Evolutionary conservation across 805 yeast species (phyloP).

Genomic region (Nadsonia fulvescens): DNA sequence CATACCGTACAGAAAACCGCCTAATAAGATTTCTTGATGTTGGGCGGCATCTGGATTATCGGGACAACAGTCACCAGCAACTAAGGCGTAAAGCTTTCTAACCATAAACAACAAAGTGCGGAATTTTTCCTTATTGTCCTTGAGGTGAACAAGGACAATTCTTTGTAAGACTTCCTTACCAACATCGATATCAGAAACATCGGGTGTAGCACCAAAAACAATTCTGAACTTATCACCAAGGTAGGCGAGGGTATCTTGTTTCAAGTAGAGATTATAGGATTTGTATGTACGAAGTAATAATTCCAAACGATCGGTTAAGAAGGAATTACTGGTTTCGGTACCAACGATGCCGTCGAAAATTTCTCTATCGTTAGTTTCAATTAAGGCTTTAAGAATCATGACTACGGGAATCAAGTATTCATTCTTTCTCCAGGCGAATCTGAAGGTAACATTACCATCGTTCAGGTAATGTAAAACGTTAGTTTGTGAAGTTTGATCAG

Average conservation of each 20-base stretch:
- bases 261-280: constrained; percentile 56
- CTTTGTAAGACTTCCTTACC: constrained; percentile 70
- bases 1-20: constrained; percentile 95
- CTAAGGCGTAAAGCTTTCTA: constrained; percentile 82
- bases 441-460: constrained; percentile 90
- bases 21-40: constrained; percentile 90
- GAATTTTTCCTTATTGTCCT: constrained; percentile 58
- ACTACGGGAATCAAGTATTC: constrained; percentile 87
- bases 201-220: constrained; percentile 78
- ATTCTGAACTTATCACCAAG: constrained; percentile 92
- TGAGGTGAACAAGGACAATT: constrained; percentile 77
- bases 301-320: constrained; percentile 95
- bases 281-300: constrained; percentile 77
- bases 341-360: constrained; percentile 95
- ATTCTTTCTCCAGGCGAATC: constrained; percentile 94
- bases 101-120: constrained; percentile 83
- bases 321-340: constrained; percentile 68
- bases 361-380: constrained; percentile 84
- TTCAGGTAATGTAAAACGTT: constrained; percentile 90
- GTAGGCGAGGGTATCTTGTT: constrained; percentile 80
- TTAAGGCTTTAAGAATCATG: constrained; percentile 79
- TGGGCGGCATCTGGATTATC: constrained; percentile 99
- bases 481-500: constrained; percentile 95
- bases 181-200: constrained; percentile 74
- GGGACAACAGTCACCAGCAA: constrained; percentile 91